phyloP scores from a whole-genome alignment of 768 basidiomycete species.

The Tricholoma sp. region DNA sequence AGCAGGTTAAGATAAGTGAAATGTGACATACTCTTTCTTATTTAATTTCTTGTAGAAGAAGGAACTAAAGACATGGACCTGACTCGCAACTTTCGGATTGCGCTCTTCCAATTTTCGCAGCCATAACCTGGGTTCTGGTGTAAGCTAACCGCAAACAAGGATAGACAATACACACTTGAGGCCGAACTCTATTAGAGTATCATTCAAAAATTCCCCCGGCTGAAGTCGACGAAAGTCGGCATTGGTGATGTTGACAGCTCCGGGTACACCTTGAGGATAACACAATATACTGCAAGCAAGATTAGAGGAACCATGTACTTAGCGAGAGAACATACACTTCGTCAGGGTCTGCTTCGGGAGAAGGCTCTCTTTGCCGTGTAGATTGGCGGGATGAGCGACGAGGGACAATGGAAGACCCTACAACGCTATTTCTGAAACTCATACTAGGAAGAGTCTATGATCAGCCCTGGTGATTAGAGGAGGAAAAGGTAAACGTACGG shows the following conservation, averaged over 20 bases:
- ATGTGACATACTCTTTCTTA: constrained; percentile 47
- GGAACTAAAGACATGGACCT: constrained; percentile 90
- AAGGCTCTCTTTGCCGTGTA: constrained; percentile 16
- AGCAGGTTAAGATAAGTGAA: neutral
- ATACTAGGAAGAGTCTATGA: neutral
- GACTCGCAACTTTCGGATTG: constrained; percentile 58
- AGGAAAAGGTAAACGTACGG: neutral
- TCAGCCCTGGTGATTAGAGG: neutral
- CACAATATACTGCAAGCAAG: constrained; percentile 53
- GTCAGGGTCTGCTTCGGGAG: constrained; percentile 42
- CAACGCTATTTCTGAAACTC: constrained; percentile 1
- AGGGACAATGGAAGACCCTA: constrained; percentile 7
- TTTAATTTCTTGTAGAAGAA: constrained; percentile 97
- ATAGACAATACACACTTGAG: constrained; percentile 60
- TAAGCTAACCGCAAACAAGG: neutral
- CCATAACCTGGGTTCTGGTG: constrained; percentile 53
- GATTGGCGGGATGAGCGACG: constrained; percentile 35
- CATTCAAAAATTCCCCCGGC: constrained; percentile 87
- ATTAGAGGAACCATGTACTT: neutral
- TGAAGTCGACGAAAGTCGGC: constrained; percentile 72
- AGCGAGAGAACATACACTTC: constrained; percentile 50
- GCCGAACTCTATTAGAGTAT: constrained; percentile 94
- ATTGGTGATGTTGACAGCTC: constrained; percentile 76
- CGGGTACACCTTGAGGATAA: constrained; percentile 65
- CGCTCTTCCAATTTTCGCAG: constrained; percentile 48